Base-by-base conservation (phyloP, 2,329 filamentous ascomycete genomes). In the Phyllosticta citribraziliensis region DNA sequence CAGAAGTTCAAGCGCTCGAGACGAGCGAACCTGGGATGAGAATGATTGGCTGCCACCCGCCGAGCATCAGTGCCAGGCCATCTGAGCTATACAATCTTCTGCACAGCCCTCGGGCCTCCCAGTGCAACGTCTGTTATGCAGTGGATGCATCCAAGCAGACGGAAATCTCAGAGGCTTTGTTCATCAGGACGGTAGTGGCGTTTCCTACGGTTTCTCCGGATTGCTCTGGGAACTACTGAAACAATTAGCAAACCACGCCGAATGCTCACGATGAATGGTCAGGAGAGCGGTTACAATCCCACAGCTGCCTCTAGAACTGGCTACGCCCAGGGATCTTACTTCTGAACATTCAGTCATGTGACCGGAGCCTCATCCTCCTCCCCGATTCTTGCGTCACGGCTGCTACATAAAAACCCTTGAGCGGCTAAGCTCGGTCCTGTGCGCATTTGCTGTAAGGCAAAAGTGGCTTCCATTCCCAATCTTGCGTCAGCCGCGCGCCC, bases 351-450 rank as follows among this genome's bases (percentile, higher is more conserved):
- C 40, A n/a, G 40, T 47, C 40, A 47, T 47, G 40, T 47, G 40
- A 47, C 9, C 59, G 59, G 59, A 61, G 47, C 50, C 56, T 54
- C 54, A 51, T 61, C 59, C 59, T 57, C 55, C 35, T 57, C 59
- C 58, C 59, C 59, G 59, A 40, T 3, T 30, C 55, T 47, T 61
- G 52, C 54, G 58, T 61, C 58, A 61, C 57, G 30, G 47, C 54
- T 47, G 50, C 57, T 47, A n/a, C 40, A 19, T 17, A 47, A 47
- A 47, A 19, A n/a, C 40, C 40, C 40, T n/a, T 47, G 40, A n/a
- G 40, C 17, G 33, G 40, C 40, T n/a, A n/a, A 47, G 40, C 40
- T 47, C 40, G 40, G 40, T 47, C 40, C 40, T 47, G 40, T 47
- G 40, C 40, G 40, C 40, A 47, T n/a, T 47, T 47, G 12, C 40